These are phyloP conservation scores for Lactuca saligna DNA, from an alignment of 129 eudicot genomes.

Conservation along the genomic window DNA sequence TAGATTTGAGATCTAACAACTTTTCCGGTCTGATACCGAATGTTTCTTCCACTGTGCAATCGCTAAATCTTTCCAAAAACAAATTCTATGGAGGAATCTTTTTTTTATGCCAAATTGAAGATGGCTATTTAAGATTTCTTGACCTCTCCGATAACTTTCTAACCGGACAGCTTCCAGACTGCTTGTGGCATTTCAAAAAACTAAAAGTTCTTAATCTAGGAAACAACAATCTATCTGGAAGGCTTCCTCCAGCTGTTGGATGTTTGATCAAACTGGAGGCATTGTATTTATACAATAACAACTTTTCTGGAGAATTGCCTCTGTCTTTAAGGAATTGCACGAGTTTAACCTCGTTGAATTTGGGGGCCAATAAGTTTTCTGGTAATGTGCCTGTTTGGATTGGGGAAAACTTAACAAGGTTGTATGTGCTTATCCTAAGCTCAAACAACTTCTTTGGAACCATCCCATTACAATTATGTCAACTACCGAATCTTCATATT, in stretches of 20 bases:
- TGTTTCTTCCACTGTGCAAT: background rate
- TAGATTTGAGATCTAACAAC: slow-evolving; percentile 27
- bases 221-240: slow-evolving; percentile 29
- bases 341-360: slow-evolving; percentile 7
- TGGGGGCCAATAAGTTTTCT: slow-evolving; percentile 24
- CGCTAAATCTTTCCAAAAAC: slow-evolving; percentile 28
- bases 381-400: slow-evolving; percentile 47
- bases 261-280: background rate
- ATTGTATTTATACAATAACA: slow-evolving; percentile 29
- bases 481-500: slow-evolving; percentile 18
- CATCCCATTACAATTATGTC: slow-evolving; percentile 35
- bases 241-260: slow-evolving; percentile 19
- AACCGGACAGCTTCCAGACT: slow-evolving; percentile 24
- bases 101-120: background rate
- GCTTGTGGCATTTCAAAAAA: slow-evolving; percentile 1
- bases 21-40: slow-evolving; percentile 7
- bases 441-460: slow-evolving; percentile 36
- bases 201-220: slow-evolving; percentile 29
- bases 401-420: slow-evolving; percentile 9
- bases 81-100: slow-evolving; percentile 16
- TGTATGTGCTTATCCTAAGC: slow-evolving; percentile 26
- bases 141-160: slow-evolving; percentile 40
- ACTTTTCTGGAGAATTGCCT: slow-evolving; percentile 38
- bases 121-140: background rate
- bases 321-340: slow-evolving; percentile 24